Conservation (phyloP, 2,329 filamentous ascomycete species). For the Alternaria panax region DNA sequence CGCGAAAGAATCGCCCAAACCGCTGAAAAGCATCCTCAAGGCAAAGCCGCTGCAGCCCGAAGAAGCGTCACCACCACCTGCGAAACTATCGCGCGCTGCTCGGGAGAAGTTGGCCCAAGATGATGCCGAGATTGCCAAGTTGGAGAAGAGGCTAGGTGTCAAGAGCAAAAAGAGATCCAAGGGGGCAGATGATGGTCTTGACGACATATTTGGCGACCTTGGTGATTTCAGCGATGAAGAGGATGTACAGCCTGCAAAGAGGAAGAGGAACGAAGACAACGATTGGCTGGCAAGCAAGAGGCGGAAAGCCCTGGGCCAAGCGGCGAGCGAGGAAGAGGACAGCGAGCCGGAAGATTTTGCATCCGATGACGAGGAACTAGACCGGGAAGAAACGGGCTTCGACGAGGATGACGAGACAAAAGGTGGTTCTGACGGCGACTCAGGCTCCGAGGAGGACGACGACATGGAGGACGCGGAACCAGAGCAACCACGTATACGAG, state of each 20-base stretch:
- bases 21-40: conserved; percentile 42
- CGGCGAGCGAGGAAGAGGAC: conserved; percentile 35
- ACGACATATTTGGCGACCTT: conserved; percentile 76
- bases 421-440: conserved; percentile 45
- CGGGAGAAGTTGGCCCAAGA: conserved; percentile 74
- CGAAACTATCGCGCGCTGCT: conserved; percentile 52
- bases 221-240: conserved; percentile 55
- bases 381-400: conserved; percentile 24
- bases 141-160: conserved; percentile 88
- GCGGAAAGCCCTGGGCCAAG: conserved; percentile 55
- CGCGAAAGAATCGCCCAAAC: conserved; percentile 34
- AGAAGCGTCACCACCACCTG: conserved; percentile 26
- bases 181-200: conserved; percentile 83
- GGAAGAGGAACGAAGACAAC: conserved; percentile 65
- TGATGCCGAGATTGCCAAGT: conserved; percentile 83
- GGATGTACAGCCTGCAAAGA: conserved; percentile 60
- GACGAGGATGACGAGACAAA: conserved; percentile 29
- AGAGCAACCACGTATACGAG: conserved; percentile 60
- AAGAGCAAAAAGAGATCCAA: conserved; percentile 74
- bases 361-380: conserved; percentile 45
- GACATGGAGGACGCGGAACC: conserved; percentile 37
- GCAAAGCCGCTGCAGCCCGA: conserved; percentile 17
- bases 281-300: conserved; percentile 67
- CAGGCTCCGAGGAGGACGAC: conserved; percentile 37
- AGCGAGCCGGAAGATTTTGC: conserved; percentile 28